These are phyloP conservation scores for Hygrophoropsis aurantiaca DNA, from an alignment of 768 basidiomycete genomes.

Conservation along the genomic window DNA sequence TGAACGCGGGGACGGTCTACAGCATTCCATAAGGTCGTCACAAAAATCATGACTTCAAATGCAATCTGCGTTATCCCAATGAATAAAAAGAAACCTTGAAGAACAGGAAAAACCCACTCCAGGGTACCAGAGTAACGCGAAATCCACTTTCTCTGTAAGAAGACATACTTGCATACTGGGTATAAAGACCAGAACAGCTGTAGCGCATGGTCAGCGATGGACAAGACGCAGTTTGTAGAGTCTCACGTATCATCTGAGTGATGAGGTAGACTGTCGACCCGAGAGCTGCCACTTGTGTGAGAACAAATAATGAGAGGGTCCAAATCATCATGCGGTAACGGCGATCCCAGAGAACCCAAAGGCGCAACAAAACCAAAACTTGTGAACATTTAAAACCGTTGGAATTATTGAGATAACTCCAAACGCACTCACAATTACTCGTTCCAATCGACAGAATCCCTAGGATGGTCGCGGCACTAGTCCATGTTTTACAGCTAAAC, in stretches of 20 bases:
- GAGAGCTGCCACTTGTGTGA: conserved; percentile 27
- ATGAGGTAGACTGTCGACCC: conserved; percentile 23
- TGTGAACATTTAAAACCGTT: too few species aligned
- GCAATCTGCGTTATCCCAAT: conserved; percentile 16
- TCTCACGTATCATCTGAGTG: conserved; percentile 26
- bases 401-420: not conserved
- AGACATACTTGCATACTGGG: conserved; percentile 17
- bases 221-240: not conserved
- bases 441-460: conserved; percentile 35
- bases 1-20: conserved; percentile 22
- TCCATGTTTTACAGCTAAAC: conserved; percentile 25
- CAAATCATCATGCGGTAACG: conserved; percentile 22
- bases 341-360: conserved; percentile 39
- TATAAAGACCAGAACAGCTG: conserved; percentile 16
- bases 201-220: not conserved
- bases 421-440: conserved; percentile 35
- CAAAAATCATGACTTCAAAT: conserved; percentile 31
- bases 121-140: conserved; percentile 26
- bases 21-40: conserved; percentile 27
- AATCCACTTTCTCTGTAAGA: conserved; percentile 16
- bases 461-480: conserved; percentile 17
- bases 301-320: conserved; percentile 29
- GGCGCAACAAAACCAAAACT: conserved; percentile 40
- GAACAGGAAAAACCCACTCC: conserved; percentile 16
- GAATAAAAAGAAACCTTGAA: not conserved